Base-by-base conservation (phyloP, 139 green algal genomes). In the Closterium sp. region DNA sequence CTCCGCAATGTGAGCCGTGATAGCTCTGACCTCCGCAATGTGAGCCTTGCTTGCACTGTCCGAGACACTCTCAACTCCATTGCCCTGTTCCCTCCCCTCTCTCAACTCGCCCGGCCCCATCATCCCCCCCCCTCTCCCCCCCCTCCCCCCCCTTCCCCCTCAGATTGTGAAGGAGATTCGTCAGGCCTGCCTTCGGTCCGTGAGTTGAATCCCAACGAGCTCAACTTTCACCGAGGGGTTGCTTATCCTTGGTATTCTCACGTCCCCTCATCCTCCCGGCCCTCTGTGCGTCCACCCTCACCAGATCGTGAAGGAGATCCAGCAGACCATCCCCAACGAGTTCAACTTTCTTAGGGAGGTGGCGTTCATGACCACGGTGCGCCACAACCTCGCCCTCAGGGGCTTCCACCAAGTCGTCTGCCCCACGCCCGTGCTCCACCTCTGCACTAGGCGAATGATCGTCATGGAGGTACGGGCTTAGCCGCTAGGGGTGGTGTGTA, bases 291-390 rank as follows among this genome's bases (percentile, higher is more conserved):
- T n/a, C 91, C 86, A 6, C 25, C 6, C 5, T 1, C 16, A 21
- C 3, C 89, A 91, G 89, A 93, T 93, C 19, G 85, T 93, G 30
- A 33, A 93, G 32, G 91, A 94, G 89, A 93, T 91, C 33, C 89
- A 93, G 31, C 91, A 35, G 31, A 93, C 89, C 32, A 94, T 94
- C 93, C 91, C 91, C 1, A n/a, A 85, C 25, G 89, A 94, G 89
- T 94, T 94, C 91, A 91, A 94, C 91, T 94, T 94, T 33, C 31
- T 30, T 5, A 43, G 91, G 5, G 91, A 94, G 89, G n/a, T 89
- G 9, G 36, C 86, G 19, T 93, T 93, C 25, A 93, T 93, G 90
- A 86, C n/a, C 34, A n/a, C 55, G 0, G 83, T 93, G 25, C 69
- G 35, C 43, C n/a, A 33, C 87, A 93, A 84, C 90, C 88, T 93